Base-by-base conservation (phyloP, 371 early-diverging fungal genomes). In the Mortierella sp. region DNA sequence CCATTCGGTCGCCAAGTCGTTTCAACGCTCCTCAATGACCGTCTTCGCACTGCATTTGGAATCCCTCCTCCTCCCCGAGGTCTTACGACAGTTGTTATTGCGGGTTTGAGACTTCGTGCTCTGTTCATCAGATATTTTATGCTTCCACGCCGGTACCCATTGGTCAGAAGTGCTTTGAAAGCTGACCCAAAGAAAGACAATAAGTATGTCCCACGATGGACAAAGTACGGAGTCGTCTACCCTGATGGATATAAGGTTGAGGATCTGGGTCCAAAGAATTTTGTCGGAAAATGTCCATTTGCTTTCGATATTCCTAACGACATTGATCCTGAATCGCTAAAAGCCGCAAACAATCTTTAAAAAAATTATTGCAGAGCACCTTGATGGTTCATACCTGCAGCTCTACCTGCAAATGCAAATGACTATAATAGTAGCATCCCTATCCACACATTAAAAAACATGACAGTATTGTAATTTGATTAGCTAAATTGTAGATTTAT, bases 41-140 rank as follows among this genome's bases (percentile, higher is more conserved):
- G 61, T 4, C 75, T 83, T 43, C 70, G 83, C 0, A 26, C 2
- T 3, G 86, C 83, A 1, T 85, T 86, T 57, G 71, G 66, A 15
- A 35, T 84, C 17, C 59, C 72, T 13, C 37, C 68, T 42, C 84
- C 86, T 1, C 68, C 74, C 9, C 58, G 28, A 34, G 37, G 70
- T 1, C 56, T 83, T n/a, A 58, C 62, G 1, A n/a, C 55, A 12
- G 8, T 73, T 28, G 64, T 83, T 19, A 32, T 66, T 3, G 28
- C 64, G 1, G n/a, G 66, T 23, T 45, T 86, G 19, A 35, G 58
- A 10, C 17, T 76, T 17, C 71, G 86, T 4, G 83, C 62, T 23
- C 37, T 57, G 5, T 80, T 85, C 37, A 75, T 85, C 47, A 75
- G 75, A 22, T 62, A 84, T 37, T 68, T 81, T 28, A 73, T 76